Evolutionary conservation across 805 yeast species (phyloP), one percentile per base, ranked within the genome.

Genomic region (Yamadazyma phyllophila): DNA sequence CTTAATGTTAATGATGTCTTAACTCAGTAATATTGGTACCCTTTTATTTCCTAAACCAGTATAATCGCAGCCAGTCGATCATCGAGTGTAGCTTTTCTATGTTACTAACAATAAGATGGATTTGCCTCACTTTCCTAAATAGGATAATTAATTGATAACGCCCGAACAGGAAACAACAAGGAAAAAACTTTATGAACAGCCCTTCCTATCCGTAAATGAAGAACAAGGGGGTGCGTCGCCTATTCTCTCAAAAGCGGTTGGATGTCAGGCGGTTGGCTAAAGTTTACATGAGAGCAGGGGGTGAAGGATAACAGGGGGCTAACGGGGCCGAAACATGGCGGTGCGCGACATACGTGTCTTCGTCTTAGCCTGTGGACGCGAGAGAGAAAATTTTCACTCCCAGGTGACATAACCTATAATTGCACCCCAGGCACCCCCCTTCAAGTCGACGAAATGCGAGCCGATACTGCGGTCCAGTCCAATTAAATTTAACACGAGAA

Each of bases 81-180:
- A 29, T 29, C 13, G 31, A 29, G 24, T 20, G 24, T 20, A 20
- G 24, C 6, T 20, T 20, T 6, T 20, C 31, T 29, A 29, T n/a
- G 31, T 29, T 29, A 29, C 31, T 11, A 11, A 29, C 31, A 29
- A 29, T 29, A 7, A 29, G 31, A 29, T 29, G 15, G 35, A 39
- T 17, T 9, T 15, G 31, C 15, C 24, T 6, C 24, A 20, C 4
- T 44, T 44, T 13, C 51, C 48, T 20, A 44, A 47, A 24, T 20
- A 13, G 48, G 51, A 12, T 30, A 47, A 47, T 47, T 44, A 44
- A 47, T 47, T 41, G 51, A 47, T 44, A 43, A 37, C 36, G 6
- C 24, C 24, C 6, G 6, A 6, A 20, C 3, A 20, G 24, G 24
- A 20, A 20, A 20, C 24, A 20, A 20, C n/a, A n/a, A n/a, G n/a